A percentile compares a stretch with the other conserved stretches of the same genome.
Conservation (phyloP, 192 early-diverging fungal genomes). For the Coemansia sp. region DNA sequence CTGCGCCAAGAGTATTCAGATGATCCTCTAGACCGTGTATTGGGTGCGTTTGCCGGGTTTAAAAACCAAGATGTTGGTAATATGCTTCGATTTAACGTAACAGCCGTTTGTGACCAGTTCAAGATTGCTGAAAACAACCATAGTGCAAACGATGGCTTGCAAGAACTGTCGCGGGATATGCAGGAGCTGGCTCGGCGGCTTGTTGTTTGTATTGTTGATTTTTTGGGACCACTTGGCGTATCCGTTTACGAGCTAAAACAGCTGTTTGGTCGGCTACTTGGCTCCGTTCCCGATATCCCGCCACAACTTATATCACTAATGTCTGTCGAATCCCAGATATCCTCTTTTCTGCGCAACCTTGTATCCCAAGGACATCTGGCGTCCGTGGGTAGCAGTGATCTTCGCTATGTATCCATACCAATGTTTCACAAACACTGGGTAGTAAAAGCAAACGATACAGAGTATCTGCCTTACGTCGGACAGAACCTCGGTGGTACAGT, state of each 20-base stretch:
- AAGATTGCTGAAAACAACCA: not conserved
- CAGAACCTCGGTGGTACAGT: conserved; percentile 30
- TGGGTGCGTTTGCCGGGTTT: conserved; percentile 22
- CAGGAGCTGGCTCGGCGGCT: conserved; percentile 15
- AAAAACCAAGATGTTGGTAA: not conserved
- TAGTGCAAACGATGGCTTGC: not conserved
- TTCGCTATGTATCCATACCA: conserved; percentile 30
- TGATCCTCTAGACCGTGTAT: not conserved
- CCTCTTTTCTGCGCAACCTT: not conserved
- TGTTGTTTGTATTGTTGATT: conserved; percentile 9
- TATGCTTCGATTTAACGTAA: conserved; percentile 7
- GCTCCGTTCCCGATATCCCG: not conserved
- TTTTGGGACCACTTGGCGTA: conserved; percentile 31
- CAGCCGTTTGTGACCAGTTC: not conserved
- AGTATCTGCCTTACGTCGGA: conserved; percentile 30
- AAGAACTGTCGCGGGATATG: not conserved
- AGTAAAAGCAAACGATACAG: conserved; percentile 1
- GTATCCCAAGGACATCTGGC: conserved; percentile 2
- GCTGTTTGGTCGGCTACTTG: not conserved
- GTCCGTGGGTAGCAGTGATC: conserved; percentile 35
- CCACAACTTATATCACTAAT: conserved; percentile 11
- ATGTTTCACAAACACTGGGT: conserved; percentile 30
- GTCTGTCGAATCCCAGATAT: not conserved
- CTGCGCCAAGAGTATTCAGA: conserved; percentile 23
- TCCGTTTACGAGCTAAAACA: conserved; percentile 23